phyloP scores from a whole-genome alignment of 768 basidiomycete genomes.

The Neoboletus brunneissimus region DNA sequence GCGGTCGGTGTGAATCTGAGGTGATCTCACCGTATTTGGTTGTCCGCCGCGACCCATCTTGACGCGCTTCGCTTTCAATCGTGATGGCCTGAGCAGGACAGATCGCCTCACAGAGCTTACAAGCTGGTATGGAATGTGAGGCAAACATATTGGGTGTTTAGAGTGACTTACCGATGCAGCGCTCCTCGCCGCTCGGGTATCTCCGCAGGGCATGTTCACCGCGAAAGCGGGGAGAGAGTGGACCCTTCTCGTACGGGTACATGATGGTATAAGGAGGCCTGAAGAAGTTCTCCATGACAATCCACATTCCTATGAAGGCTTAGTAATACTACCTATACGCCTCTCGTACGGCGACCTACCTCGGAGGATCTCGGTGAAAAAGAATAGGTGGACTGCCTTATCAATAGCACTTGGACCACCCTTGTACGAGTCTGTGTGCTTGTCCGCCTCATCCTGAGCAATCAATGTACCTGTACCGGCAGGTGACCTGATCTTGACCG shows the following conservation, averaged over 20 bases:
- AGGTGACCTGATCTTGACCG: constrained; percentile 33
- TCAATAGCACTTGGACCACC: constrained; percentile 87
- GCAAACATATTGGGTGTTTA: not conserved
- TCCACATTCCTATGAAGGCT: constrained; percentile 82
- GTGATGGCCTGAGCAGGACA: constrained; percentile 99
- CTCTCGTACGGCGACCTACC: constrained; percentile 49
- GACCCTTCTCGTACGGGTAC: constrained; percentile 98
- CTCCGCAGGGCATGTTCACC: constrained; percentile 96
- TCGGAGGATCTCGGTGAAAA: constrained; percentile 97
- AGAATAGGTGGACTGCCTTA: constrained; percentile 95
- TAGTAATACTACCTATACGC: constrained; percentile 5
- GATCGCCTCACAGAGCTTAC: constrained; percentile 98
- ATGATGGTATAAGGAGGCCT: constrained; percentile 97
- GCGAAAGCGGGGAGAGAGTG: constrained; percentile 94
- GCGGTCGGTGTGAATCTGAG: not conserved
- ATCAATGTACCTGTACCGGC: constrained; percentile 32
- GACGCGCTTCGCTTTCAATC: constrained; percentile 94
- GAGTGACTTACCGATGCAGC: constrained; percentile 84
- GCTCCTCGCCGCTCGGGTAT: constrained; percentile 97
- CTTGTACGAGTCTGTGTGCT: constrained; percentile 65
- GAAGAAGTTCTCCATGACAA: constrained; percentile 89
- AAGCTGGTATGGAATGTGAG: constrained; percentile 53
- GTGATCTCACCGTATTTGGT: constrained; percentile 83
- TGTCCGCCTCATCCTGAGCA: constrained; percentile 44
- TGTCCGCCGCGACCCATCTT: constrained; percentile 93